Percentiles rank a stretch among this genome's conserved stretches.
These are phyloP conservation scores for Ophiorrhiza pumila DNA, from an alignment of 257 asterid genomes.

Conservation along the genomic window DNA sequence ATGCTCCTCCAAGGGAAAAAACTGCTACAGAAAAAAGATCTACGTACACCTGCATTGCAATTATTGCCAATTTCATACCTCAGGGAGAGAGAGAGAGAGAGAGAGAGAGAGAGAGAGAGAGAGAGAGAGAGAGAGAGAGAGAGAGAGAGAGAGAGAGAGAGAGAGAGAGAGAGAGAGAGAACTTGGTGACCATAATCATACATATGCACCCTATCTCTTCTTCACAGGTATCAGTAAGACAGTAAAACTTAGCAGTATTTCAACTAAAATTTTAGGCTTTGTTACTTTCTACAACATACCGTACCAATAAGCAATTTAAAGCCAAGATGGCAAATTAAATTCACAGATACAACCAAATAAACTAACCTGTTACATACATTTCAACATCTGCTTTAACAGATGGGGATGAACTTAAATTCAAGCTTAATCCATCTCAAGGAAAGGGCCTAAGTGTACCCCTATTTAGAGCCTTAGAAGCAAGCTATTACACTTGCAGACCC, in stretches of 20 bases:
- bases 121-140: not conserved
- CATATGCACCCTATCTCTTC: not conserved
- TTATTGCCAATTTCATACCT: not conserved
- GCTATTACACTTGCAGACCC: not conserved
- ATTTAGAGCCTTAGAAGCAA: constrained; percentile 6
- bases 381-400: not conserved
- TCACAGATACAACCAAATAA: not conserved
- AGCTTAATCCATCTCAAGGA: not conserved
- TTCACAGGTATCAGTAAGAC: not conserved
- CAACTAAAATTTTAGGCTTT: not conserved
- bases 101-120: not conserved
- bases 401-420: not conserved
- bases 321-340: not conserved
- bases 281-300: not conserved
- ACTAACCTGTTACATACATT: not conserved
- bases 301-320: not conserved
- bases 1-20: constrained; percentile 79
- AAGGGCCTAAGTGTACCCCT: not conserved
- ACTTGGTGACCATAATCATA: not conserved
- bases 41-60: constrained; percentile 67
- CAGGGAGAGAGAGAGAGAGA: not conserved
- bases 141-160: constrained; percentile 5
- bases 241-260: not conserved
- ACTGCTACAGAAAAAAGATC: constrained; percentile 67
- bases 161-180: not conserved